Percentiles rank a stretch among this genome's conserved stretches.
Evolutionary conservation across 2,329 filamentous ascomycete genomes (phyloP).

Genomic region (Botrytis deweyae): DNA sequence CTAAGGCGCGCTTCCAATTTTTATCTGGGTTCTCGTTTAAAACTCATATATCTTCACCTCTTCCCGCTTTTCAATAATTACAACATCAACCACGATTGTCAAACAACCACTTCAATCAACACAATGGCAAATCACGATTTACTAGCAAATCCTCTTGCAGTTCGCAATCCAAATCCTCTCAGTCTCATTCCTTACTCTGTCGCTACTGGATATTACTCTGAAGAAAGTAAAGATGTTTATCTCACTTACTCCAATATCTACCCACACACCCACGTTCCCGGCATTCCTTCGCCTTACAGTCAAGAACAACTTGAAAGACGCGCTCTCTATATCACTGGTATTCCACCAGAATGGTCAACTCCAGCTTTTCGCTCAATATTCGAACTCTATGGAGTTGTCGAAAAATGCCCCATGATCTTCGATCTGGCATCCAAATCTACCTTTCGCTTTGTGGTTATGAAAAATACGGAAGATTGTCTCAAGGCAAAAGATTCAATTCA

Average conservation of each 20-base stretch:
- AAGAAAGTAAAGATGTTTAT: conserved; percentile 24
- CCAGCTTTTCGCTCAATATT: conserved; percentile 25
- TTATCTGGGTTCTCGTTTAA: neutral
- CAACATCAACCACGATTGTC: neutral
- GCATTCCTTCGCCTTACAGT: conserved; percentile 28
- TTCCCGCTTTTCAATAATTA: neutral
- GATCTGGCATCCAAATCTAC: conserved; percentile 26
- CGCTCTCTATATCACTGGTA: conserved; percentile 30
- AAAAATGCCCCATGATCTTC: conserved; percentile 27
- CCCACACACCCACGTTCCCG: conserved; percentile 23
- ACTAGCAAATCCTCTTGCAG: neutral
- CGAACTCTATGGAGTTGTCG: conserved; percentile 25
- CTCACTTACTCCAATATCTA: conserved; percentile 23
- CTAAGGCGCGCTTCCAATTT: neutral
- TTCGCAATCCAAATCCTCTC: conserved; percentile 9
- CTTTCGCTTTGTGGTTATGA: conserved; percentile 35
- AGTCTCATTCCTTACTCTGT: conserved; percentile 4
- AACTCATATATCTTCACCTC: neutral
- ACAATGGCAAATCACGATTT: conserved; percentile 1
- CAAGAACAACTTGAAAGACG: conserved; percentile 26
- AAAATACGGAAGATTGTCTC: conserved; percentile 26
- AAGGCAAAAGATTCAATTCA: conserved; percentile 24
- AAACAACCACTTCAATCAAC: neutral
- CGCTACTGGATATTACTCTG: neutral
- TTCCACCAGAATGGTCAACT: conserved; percentile 24